A percentile compares a stretch with the other conserved stretches of the same genome.
phyloP scores from a whole-genome alignment of 352 stramenopile genomes.

The Pythium vanterpoolii region DNA sequence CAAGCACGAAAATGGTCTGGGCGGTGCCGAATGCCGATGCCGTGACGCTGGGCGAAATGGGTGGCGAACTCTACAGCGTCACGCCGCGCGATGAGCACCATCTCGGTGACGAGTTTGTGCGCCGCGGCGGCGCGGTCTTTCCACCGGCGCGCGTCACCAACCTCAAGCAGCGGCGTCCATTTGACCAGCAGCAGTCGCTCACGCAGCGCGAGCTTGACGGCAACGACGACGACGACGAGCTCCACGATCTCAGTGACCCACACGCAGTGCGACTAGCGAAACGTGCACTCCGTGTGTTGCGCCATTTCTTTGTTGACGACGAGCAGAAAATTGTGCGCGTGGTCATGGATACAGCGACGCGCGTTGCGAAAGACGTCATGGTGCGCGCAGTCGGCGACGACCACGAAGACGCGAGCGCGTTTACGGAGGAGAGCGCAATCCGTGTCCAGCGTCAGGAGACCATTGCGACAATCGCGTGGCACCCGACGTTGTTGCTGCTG shows the following conservation, averaged over 20 bases:
- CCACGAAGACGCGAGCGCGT: conserved; percentile 28
- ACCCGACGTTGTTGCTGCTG: conserved; percentile 50
- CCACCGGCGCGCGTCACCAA: conserved; percentile 46
- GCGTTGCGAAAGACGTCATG: conserved; percentile 23
- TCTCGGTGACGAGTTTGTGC: conserved; percentile 63
- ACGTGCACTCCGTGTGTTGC: conserved; percentile 19
- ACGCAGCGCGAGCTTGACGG: conserved; percentile 32
- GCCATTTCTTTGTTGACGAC: conserved; percentile 58
- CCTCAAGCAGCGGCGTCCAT: conserved; percentile 49
- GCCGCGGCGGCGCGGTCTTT: conserved; percentile 53
- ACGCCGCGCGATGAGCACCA: conserved; percentile 50
- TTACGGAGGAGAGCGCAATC: conserved; percentile 11
- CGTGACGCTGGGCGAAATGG: conserved; percentile 74
- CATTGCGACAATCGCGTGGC: conserved; percentile 59
- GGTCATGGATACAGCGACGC: conserved; percentile 24
- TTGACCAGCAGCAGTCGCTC: conserved; percentile 55
- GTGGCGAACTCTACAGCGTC: conserved; percentile 72
- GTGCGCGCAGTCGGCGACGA: conserved; percentile 25
- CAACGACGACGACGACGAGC: conserved; percentile 28
- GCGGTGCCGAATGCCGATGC: conserved; percentile 53
- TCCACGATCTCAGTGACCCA: conserved; percentile 31
- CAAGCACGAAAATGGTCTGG: conserved; percentile 56
- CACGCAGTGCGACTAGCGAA: conserved; percentile 44
- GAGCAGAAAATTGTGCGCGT: conserved; percentile 49
- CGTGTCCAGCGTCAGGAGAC: conserved; percentile 30